Percentiles rank a stretch among this genome's conserved stretches.
Evolutionary conservation across 1,139 yeast genomes (phyloP).

Genomic region (Pichia sp.): DNA sequence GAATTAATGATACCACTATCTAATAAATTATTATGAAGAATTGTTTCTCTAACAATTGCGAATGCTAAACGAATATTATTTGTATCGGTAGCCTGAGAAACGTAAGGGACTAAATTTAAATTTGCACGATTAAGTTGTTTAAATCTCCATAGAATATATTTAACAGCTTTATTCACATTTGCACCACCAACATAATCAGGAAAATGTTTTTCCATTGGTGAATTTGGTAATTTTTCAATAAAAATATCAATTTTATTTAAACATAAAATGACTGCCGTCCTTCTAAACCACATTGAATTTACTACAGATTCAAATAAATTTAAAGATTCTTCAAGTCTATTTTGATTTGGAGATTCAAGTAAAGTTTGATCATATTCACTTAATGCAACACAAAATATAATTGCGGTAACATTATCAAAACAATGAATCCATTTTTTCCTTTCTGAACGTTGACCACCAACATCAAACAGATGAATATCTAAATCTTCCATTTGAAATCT

Average conservation of each 20-base stretch:
- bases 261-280: conserved; percentile 80
- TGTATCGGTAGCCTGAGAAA: conserved; percentile 93
- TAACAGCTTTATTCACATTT: conserved; percentile 89
- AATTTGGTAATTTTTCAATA: conserved; percentile 74
- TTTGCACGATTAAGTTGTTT: conserved; percentile 81
- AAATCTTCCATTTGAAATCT: conserved; percentile 70
- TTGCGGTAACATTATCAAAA: conserved; percentile 84
- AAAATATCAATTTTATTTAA: conserved; percentile 86
- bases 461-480: conserved; percentile 80
- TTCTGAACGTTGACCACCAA: conserved; percentile 92
- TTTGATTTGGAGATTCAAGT: conserved; percentile 70
- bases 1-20: conserved; percentile 71
- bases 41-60: conserved; percentile 88
- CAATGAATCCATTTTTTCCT: conserved; percentile 95
- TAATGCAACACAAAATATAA: conserved; percentile 84
- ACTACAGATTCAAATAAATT: conserved; percentile 85
- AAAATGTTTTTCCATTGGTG: conserved; percentile 78
- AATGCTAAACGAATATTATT: conserved; percentile 81
- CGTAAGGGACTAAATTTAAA: conserved; percentile 78
- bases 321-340: conserved; percentile 79
- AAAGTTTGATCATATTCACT: conserved; percentile 87
- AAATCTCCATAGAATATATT: conserved; percentile 87
- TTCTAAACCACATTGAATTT: conserved; percentile 88
- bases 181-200: conserved; percentile 89
- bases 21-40: conserved; percentile 73